Evolutionary conservation across 2,329 filamentous ascomycete genomes (phyloP).

Genomic region (Venturia pyrina): DNA sequence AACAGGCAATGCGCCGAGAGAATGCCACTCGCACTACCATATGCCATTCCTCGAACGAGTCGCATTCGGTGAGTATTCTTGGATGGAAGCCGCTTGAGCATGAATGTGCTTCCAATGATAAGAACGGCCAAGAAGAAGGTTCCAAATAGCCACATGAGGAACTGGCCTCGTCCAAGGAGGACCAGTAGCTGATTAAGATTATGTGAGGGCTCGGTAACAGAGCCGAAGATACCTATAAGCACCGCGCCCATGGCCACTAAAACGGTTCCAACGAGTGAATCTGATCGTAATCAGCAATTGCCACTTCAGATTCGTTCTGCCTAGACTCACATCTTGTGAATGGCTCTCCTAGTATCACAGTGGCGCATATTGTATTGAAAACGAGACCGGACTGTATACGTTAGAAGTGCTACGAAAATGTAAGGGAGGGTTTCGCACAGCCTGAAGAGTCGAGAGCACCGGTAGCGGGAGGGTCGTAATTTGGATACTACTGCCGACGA

Average conservation of each 20-base stretch:
- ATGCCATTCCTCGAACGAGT: conserved; percentile 71
- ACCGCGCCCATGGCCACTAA: conserved; percentile 83
- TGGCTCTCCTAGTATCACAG: conserved; percentile 80
- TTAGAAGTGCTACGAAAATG: conserved; percentile 12
- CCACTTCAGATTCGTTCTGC: not conserved
- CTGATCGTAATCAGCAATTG: not conserved
- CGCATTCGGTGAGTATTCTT: conserved; percentile 53
- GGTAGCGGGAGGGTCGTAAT: conserved; percentile 92
- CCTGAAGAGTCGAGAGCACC: conserved; percentile 89
- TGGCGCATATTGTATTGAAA: conserved; percentile 97
- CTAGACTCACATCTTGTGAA: conserved; percentile 58
- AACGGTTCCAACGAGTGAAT: conserved; percentile 82
- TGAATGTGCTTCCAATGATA: conserved; percentile 45
- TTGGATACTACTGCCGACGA: conserved; percentile 91
- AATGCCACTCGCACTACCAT: conserved; percentile 80
- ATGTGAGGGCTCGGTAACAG: conserved; percentile 87
- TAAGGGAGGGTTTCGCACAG: conserved; percentile 35
- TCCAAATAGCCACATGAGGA: conserved; percentile 80
- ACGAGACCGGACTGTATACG: conserved; percentile 65
- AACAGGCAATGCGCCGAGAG: conserved; percentile 88
- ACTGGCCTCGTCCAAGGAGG: conserved; percentile 62
- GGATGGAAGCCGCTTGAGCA: conserved; percentile 28
- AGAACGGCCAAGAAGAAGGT: conserved; percentile 63
- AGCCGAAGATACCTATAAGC: conserved; percentile 86
- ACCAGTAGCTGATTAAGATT: conserved; percentile 70